Evolutionary conservation across 2,329 filamentous ascomycete genomes (phyloP), one percentile per base, ranked within the genome.

Genomic region (Gaeumannomyces sp.): DNA sequence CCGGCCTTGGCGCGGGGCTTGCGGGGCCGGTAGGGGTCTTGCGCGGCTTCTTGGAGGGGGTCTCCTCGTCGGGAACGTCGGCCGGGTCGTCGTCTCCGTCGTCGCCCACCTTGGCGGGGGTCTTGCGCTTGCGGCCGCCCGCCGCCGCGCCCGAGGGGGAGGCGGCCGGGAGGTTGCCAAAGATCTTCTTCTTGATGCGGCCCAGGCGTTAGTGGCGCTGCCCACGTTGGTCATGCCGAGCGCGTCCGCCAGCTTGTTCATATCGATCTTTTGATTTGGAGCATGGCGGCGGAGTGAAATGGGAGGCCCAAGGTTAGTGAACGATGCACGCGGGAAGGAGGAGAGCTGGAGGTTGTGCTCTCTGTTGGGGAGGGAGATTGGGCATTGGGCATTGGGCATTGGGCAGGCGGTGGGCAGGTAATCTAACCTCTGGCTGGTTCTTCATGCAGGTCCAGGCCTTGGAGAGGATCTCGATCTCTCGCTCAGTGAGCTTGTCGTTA

Each of bases 391-490:
- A n/a, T n/a, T n/a, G n/a, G n/a, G n/a, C n/a, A n/a, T n/a, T n/a
- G n/a, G 58, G 31, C 28, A 13, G 5, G 22, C 13, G 27, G 2
- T 14, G 5, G 59, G 29, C 16, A n/a, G 29, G 11, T 11, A 57
- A 25, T 22, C 70, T 64, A 65, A 71, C 71, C 67, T 72, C 71
- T 3, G 71, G 71, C n/a, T 65, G 61, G 4, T 62, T 64, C 63
- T 71, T 71, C 67, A 72, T 66, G 67, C 69, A 72, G 61, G 61
- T 68, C 71, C 71, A 72, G 6, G 70, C 69, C 53, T 68, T 35
- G 35, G 64, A 50, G 16, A 72, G 69, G 29, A 72, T 71, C 64
- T 71, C 69, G 3, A 68, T 13, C 65, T 72, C 71, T 16, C 71
- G 69, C 0, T 69, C 67, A 22, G 68, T 71, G 58, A 72, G 69